Evolutionary conservation across 495 filamentous ascomycete genomes (phyloP), one percentile per base, ranked within the genome.

Genomic region (Podospora comata): DNA sequence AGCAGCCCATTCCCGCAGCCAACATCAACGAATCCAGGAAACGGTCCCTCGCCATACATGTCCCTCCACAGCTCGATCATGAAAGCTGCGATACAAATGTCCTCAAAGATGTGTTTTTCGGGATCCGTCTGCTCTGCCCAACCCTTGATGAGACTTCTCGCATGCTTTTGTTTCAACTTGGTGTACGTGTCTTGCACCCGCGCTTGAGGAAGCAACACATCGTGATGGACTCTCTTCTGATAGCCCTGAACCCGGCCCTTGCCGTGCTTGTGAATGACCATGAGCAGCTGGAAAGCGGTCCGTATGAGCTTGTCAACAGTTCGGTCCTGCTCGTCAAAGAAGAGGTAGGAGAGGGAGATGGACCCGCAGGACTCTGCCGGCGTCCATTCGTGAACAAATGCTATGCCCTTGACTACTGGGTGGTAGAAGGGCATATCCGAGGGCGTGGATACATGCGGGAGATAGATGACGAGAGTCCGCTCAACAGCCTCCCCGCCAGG

Each of bases 1-100:
- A 99, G 85, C 1, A 98, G 85, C 16, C 95, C 95, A 74, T 97
- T 98, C 5, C 95, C 95, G 73, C 95, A 98, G 18, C 93, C 95
- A 60, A 99, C 90, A 74, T 98, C 96, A 11, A 97, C 91, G 73
- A 99, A 99, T 5, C 94, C 93, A 1, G 92, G 92, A 72, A 97
- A 97, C 0, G 73, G 71, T 19, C 67, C 71, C 60, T 76, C 67
- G 18, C 76, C 78, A 73, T 98, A 97, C 89, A 97, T 95, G 68
- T 90, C 85, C 63, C 82, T 78, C 95, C 96, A 99, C 11, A 97
- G 83, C 83, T 97, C 94, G 34, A 98, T 90, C 54, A 99, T 79
- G 73, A 98, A 98, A 11, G 95, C 92, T 0, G 96, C 90, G 67
- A 98, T 96, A n/a, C 87, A 81, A 20, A 99, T 79, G 75, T 98